Evolutionary conservation across 768 basidiomycete species (phyloP).

Genomic region (Suillus plorans): DNA sequence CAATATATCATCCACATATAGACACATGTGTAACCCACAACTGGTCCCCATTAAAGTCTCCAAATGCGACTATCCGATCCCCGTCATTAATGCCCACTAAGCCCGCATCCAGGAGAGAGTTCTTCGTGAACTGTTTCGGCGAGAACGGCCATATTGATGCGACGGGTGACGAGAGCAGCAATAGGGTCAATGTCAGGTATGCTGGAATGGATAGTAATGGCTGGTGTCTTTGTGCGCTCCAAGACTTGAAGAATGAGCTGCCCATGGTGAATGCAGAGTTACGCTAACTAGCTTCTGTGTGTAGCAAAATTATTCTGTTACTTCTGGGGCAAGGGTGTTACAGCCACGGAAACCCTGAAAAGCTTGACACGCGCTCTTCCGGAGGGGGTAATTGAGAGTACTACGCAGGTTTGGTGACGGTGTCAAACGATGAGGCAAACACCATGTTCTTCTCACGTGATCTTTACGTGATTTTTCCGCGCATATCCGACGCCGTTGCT

Average conservation of each 20-base stretch:
- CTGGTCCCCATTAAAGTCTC: constrained; percentile 96
- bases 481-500: no score
- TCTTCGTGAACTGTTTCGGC: constrained; percentile 81
- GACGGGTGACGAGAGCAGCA: constrained; percentile 22
- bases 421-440: not conserved
- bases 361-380: not conserved
- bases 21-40: constrained; percentile 54
- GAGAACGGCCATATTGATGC: constrained; percentile 77
- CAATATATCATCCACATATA: not conserved
- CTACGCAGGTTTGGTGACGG: not conserved
- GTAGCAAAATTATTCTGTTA: not conserved
- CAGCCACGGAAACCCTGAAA: not conserved
- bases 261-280: not conserved
- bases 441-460: not conserved
- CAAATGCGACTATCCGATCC: constrained; percentile 81
- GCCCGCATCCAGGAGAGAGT: constrained; percentile 78
- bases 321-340: not conserved
- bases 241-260: constrained; percentile 1
- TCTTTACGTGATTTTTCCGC: not conserved
- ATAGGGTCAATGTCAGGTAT: constrained; percentile 8
- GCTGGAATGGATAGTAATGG: not conserved
- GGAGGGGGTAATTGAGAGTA: not conserved
- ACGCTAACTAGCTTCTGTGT: not conserved
- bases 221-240: constrained; percentile 1
- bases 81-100: constrained; percentile 72